A percentile compares a stretch with the other conserved stretches of the same genome.
phyloP scores from a whole-genome alignment of 2,329 filamentous ascomycete genomes.

The Aphanoascus verrucosus region DNA sequence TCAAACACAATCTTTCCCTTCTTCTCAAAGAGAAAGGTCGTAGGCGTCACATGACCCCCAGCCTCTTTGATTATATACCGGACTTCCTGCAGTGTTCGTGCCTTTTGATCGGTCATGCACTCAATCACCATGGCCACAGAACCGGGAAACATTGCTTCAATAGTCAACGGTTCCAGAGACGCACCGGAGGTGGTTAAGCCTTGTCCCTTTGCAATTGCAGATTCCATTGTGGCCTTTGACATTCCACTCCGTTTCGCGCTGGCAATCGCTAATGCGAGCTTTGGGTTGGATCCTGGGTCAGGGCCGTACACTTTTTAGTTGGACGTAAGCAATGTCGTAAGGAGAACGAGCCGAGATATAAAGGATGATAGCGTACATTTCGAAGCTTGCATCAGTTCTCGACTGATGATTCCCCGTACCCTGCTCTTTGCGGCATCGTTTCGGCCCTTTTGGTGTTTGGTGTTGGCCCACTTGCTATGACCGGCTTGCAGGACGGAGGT shows the following conservation, averaged over 20 bases:
- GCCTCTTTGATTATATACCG: slow-evolving; percentile 58
- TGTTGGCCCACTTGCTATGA: slow-evolving; percentile 92
- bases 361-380: slow-evolving; percentile 46
- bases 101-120: slow-evolving; percentile 72
- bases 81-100: slow-evolving; percentile 62
- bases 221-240: slow-evolving; percentile 74
- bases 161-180: slow-evolving; percentile 62
- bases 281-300: slow-evolving; percentile 62
- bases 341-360: neutral
- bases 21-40: slow-evolving; percentile 74
- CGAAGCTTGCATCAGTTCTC: slow-evolving; percentile 63
- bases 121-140: slow-evolving; percentile 70
- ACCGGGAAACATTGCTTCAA: slow-evolving; percentile 71
- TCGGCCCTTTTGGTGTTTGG: slow-evolving; percentile 86
- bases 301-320: slow-evolving; percentile 56
- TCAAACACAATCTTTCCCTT: slow-evolving; percentile 63
- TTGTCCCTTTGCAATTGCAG: slow-evolving; percentile 77
- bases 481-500: slow-evolving; percentile 47
- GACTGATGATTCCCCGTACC: slow-evolving; percentile 56
- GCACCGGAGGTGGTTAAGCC: slow-evolving; percentile 65
- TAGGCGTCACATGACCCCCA: slow-evolving; percentile 60
- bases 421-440: slow-evolving; percentile 66
- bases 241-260: slow-evolving; percentile 77
- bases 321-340: slow-evolving; percentile 9
- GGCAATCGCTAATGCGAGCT: slow-evolving; percentile 60